phyloP scores from a whole-genome alignment of 441 rosid genomes.

The Mallotus repandus region DNA sequence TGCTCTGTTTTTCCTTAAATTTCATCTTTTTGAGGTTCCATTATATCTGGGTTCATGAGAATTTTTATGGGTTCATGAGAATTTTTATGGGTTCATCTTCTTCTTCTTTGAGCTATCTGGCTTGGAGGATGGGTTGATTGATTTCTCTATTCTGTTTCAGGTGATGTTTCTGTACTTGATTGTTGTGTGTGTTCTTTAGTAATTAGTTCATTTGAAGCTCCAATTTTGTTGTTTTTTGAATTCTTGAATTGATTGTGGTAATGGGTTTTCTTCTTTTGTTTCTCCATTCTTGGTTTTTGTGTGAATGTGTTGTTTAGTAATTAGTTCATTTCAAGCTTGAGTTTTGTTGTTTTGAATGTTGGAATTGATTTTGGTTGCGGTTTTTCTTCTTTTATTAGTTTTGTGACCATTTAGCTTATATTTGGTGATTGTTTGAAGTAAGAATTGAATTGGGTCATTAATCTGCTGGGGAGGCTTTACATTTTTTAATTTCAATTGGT shows the following conservation, averaged over 20 bases:
- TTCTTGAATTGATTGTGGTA: not conserved
- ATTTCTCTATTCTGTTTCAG: conserved; percentile 8
- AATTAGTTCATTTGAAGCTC: not conserved
- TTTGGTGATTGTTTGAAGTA: not conserved
- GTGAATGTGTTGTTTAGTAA: not conserved
- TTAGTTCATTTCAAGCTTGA: not conserved
- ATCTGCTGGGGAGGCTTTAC: not conserved
- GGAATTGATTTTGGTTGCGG: not conserved
- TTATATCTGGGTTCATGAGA: not conserved
- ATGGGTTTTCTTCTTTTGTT: not conserved
- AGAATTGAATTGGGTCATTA: conserved; percentile 5
- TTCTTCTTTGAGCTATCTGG: conserved; percentile 4
- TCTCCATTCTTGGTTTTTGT: not conserved
- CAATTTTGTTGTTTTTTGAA: not conserved
- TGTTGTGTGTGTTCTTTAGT: not conserved
- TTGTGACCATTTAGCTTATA: not conserved
- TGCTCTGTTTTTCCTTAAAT: not conserved
- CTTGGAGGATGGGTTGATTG: conserved; percentile 10
- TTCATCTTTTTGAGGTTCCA: not conserved
- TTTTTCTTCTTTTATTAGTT: not conserved
- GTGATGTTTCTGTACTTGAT: not conserved
- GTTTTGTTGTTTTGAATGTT: not conserved
- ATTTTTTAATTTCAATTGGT: not conserved
- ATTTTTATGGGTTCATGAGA: not conserved
- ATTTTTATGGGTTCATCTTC: not conserved